Base-by-base conservation (phyloP, 2,329 filamentous ascomycete genomes). In the Iodosphaeria phyllophila region DNA sequence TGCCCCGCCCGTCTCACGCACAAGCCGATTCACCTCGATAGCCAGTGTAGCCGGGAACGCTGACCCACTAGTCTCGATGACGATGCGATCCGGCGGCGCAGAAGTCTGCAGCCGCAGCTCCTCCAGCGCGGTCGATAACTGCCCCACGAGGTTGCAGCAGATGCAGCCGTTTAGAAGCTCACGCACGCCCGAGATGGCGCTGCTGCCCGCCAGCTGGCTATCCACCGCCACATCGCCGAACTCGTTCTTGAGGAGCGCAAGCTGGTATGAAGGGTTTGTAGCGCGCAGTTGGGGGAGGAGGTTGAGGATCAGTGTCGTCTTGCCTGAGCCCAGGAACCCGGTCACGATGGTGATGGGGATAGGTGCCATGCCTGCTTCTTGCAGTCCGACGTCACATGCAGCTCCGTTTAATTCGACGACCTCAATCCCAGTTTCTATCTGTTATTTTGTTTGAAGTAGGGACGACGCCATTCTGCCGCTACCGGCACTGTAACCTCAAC, bases 161-260 rank as follows among this genome's bases (percentile, higher is more conserved):
- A 98, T 95, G 54, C 89, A 95, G 36, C 86, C 89, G 47, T 92
- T 92, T 27, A 98, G 73, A 1, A 98, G 64, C 51, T 98, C 89
- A 39, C 78, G 77, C 4, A 92, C 84, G 28, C 83, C 86, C 1
- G 80, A 75, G 37, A 98, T 83, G 33, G 84, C 73, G 24, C 69
- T 69, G 9, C 76, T 76, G 0, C 76, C 63, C 10, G 89, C 86
- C 16, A 98, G 74, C 47, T 92, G 79, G 2, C 79, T 89, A 58
- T 98, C 89, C 45, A 98, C 64, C 18, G 83, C 84, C 20, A 98
- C 54, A 47, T 95, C 84, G 44, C 89, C 89, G 49, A 93, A 95
- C 54, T 98, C 89, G 52, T 98, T 98, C 50, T 98, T 98, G 28
- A 98, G 67, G 10, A 98, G 72, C 3, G 86, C 89, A 35, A 98